These are phyloP conservation scores for Exobasidium rhododendri DNA, from an alignment of 1,284 basidiomycete species.

Conservation along the genomic window DNA sequence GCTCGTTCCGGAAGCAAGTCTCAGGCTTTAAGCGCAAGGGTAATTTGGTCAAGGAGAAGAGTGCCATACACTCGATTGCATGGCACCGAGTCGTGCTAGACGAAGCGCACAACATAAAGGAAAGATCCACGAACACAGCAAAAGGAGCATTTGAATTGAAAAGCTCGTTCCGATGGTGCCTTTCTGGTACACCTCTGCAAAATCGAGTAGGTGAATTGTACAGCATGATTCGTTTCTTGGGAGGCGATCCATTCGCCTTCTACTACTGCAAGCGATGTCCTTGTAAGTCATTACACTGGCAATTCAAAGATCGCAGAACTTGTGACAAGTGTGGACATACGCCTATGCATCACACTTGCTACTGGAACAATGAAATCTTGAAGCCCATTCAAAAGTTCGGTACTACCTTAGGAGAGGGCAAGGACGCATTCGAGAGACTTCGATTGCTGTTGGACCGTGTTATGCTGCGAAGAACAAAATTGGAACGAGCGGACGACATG, in stretches of 20 bases:
- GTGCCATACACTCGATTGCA: conserved; percentile 75
- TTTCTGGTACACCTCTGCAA: conserved; percentile 89
- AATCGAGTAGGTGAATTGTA: conserved; percentile 89
- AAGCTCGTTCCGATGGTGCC: conserved; percentile 83
- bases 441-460: conserved; percentile 78
- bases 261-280: conserved; percentile 70
- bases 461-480: conserved; percentile 77
- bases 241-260: conserved; percentile 37
- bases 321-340: conserved; percentile 91
- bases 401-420: conserved; percentile 43
- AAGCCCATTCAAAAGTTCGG: conserved; percentile 52
- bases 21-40: conserved; percentile 85
- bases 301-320: conserved; percentile 73
- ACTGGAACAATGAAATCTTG: conserved; percentile 54
- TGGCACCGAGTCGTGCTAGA: conserved; percentile 85
- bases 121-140: conserved; percentile 89
- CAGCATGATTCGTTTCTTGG: conserved; percentile 69
- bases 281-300: conserved; percentile 88
- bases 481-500: conserved; percentile 94
- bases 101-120: conserved; percentile 90
- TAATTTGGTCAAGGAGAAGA: conserved; percentile 80
- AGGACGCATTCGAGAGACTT: conserved; percentile 46
- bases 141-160: conserved; percentile 88
- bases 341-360: conserved; percentile 83
- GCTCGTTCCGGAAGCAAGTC: conserved; percentile 87